These are phyloP conservation scores for Kingdonia uniflora DNA, from an alignment of 164 flowering plant genomes.

Conservation along the genomic window DNA sequence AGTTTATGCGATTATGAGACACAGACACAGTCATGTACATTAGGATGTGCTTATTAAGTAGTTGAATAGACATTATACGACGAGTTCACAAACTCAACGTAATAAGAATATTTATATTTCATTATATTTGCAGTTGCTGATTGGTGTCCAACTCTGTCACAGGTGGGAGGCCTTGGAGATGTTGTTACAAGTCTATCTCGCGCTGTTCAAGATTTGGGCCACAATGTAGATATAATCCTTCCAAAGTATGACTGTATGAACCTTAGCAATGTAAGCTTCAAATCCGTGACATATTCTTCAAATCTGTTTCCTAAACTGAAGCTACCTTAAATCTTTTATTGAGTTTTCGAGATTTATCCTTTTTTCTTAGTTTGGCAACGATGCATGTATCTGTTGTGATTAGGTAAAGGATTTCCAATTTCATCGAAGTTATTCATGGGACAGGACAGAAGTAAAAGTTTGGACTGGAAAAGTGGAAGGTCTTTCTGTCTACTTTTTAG, in stretches of 20 bases:
- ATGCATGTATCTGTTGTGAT: slow-evolving; percentile 4
- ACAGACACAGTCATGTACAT: too few relatives aligned
- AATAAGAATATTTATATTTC: too few relatives aligned
- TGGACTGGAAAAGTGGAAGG: slow-evolving; percentile 94
- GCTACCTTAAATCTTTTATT: too few relatives aligned
- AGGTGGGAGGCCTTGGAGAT: slow-evolving; percentile 99
- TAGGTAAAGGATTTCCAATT: slow-evolving; percentile 73
- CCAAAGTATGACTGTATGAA: slow-evolving; percentile 98
- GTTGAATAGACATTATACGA: too few relatives aligned
- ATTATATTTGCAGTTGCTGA: too few relatives aligned
- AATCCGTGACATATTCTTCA: slow-evolving; percentile 4
- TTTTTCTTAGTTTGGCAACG: neutral
- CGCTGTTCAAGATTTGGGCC: slow-evolving; percentile 91
- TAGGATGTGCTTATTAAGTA: too few relatives aligned
- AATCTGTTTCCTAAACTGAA: neutral
- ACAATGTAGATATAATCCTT: slow-evolving; percentile 81
- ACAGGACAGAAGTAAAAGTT: slow-evolving; percentile 90
- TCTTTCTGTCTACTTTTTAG: slow-evolving; percentile 81
- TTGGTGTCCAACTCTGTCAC: slow-evolving; percentile 16
- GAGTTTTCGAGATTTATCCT: neutral
- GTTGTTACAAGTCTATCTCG: slow-evolving; percentile 98
- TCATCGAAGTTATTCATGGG: slow-evolving; percentile 56
- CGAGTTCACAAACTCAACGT: neutral
- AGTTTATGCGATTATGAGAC: too few relatives aligned
- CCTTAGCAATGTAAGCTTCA: slow-evolving; percentile 61